Conservation (phyloP, 495 filamentous ascomycete genomes). For the Podospora didyma region DNA sequence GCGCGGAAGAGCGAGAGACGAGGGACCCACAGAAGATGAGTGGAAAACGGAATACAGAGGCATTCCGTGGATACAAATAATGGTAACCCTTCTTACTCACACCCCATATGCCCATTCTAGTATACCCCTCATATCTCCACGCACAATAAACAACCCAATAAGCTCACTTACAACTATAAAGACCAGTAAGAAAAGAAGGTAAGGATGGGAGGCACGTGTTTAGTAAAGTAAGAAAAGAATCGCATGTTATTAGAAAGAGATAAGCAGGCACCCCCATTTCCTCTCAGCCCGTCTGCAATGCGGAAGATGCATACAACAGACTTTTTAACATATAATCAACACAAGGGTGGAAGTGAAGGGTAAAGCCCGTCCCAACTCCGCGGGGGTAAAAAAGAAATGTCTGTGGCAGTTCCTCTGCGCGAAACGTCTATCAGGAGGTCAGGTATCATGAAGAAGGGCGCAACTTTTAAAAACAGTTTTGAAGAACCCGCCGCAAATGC, state of each 20-base stretch:
- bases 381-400: slow-evolving; percentile 4
- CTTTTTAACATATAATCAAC: slow-evolving; percentile 26
- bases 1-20: too few relatives aligned
- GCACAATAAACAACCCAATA: too few relatives aligned
- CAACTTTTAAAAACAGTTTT: slow-evolving; percentile 29
- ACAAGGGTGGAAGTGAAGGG: slow-evolving; percentile 22
- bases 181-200: too few relatives aligned
- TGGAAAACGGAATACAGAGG: too few relatives aligned
- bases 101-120: too few relatives aligned
- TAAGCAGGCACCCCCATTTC: slow-evolving; percentile 11
- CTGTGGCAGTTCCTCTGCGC: slow-evolving; percentile 6
- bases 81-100: too few relatives aligned
- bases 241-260: slow-evolving; percentile 18
- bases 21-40: too few relatives aligned
- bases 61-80: too few relatives aligned
- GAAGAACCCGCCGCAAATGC: slow-evolving; percentile 36
- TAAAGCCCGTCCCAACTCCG: slow-evolving; percentile 15
- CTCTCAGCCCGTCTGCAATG: background rate
- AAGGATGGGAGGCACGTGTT: too few relatives aligned
- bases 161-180: too few relatives aligned
- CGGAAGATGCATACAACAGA: slow-evolving; percentile 17
- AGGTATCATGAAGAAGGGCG: slow-evolving; percentile 28
- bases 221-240: slow-evolving; percentile 2
- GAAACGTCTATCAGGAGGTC: slow-evolving; percentile 14
- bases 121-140: too few relatives aligned